Evolutionary conservation across 2,329 filamentous ascomycete genomes (phyloP).

Genomic region (Claviceps sp.): DNA sequence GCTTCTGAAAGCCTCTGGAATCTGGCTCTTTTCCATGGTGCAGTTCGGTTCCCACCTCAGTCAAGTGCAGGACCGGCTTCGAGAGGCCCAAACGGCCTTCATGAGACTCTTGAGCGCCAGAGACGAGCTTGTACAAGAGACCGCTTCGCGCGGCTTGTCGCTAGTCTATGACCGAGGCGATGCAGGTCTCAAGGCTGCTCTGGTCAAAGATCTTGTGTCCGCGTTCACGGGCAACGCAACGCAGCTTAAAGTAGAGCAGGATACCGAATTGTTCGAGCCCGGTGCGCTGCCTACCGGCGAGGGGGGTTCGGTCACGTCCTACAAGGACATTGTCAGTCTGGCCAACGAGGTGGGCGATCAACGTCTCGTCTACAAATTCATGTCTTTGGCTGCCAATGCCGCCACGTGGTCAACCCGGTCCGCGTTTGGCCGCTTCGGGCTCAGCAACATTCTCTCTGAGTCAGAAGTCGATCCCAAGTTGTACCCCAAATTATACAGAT

Average conservation of each 20-base stretch:
- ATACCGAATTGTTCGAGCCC: slow-evolving; percentile 87
- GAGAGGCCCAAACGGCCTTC: slow-evolving; percentile 75
- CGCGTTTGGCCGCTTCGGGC: slow-evolving; percentile 84
- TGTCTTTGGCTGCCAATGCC: slow-evolving; percentile 91
- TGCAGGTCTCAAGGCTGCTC: slow-evolving; percentile 60
- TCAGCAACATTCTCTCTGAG: slow-evolving; percentile 84
- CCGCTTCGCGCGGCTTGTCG: slow-evolving; percentile 79
- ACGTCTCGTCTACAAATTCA: slow-evolving; percentile 94
- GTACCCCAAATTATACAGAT: slow-evolving; percentile 88
- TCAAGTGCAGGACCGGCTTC: slow-evolving; percentile 59
- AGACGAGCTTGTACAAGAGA: slow-evolving; percentile 92
- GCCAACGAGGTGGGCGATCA: slow-evolving; percentile 96
- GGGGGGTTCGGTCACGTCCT: slow-evolving; percentile 80
- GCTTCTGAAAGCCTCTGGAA: slow-evolving; percentile 79
- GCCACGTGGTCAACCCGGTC: slow-evolving; percentile 96
- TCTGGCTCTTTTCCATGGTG: slow-evolving; percentile 86
- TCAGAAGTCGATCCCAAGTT: slow-evolving; percentile 82
- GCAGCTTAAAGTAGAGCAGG: slow-evolving; percentile 69
- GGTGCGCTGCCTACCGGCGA: slow-evolving; percentile 84
- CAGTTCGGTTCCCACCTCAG: slow-evolving; percentile 76
- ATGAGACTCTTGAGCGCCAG: slow-evolving; percentile 75
- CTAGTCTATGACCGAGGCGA: slow-evolving; percentile 91
- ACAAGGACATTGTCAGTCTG: slow-evolving; percentile 91
- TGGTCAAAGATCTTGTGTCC: slow-evolving; percentile 77
- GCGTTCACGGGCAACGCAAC: slow-evolving; percentile 72